phyloP scores from a whole-genome alignment of 2,329 filamentous ascomycete species.

The Fusarium algeriense region DNA sequence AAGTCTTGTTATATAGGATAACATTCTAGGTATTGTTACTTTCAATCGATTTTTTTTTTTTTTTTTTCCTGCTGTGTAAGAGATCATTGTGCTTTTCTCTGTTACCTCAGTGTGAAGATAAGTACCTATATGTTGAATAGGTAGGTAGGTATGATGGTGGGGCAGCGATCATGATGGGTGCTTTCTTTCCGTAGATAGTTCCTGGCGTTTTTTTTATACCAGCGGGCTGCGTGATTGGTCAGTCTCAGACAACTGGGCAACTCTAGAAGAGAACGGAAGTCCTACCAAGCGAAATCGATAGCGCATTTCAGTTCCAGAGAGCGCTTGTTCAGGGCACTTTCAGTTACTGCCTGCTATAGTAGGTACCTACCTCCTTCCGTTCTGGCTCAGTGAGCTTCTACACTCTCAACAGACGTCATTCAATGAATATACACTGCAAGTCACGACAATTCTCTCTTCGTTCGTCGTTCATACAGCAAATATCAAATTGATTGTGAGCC shows the following conservation, averaged over 20 bases:
- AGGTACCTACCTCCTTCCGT: neutral
- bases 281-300: too few species aligned
- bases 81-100: neutral
- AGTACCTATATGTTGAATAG: neutral
- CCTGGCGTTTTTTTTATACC: too few species aligned
- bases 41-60: neutral
- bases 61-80: neutral
- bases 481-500: neutral
- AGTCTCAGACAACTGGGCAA: too few species aligned
- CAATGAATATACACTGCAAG: neutral
- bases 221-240: too few species aligned
- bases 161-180: too few species aligned
- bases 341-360: too few species aligned
- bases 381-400: neutral
- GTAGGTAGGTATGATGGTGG: neutral
- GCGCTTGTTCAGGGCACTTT: too few species aligned
- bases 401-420: conserved; percentile 25
- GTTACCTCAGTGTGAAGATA: neutral
- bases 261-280: too few species aligned
- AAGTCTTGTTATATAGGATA: neutral
- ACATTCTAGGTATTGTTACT: neutral
- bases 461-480: neutral
- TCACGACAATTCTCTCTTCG: neutral
- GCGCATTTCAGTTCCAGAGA: too few species aligned
- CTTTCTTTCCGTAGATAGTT: too few species aligned